Evolutionary conservation across 2,329 filamentous ascomycete species (phyloP), one percentile per base, ranked within the genome.

Genomic region (Trichoderma brevicompactum): DNA sequence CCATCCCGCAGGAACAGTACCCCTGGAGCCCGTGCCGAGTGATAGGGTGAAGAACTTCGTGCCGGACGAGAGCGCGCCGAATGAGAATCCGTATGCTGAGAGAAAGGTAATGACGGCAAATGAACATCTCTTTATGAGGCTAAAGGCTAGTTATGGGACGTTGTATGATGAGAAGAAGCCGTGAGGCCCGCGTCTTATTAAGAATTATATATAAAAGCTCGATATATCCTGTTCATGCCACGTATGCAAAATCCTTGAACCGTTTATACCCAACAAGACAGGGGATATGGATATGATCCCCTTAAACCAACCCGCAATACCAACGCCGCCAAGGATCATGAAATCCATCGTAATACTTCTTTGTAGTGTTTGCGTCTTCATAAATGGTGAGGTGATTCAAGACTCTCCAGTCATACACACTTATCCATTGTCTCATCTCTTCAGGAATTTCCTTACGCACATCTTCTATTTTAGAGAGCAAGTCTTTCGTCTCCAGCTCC

Each of bases 121-220:
- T 69, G 85, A 89, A 73, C 88, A 90, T 74, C 74, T 90, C 65
- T 80, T 83, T 69, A 87, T 86, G 80, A 79, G 87, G 63, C 75
- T 90, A 60, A 82, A 79, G 67, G 86, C 83, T 19, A 88, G 82
- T 8, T 90, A 90, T 72, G 72, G 83, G 8, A 78, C 81, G 23
- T 67, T 89, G 69, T 89, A 89, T 71, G 75, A 79, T 38, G 77
- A 81, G 23, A 74, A 79, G 61, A 44, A 65, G 32, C 8, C 63
- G 36, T 65, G 28, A 60, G 13, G 9, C 10, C 32, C 19, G 3
- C 32, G 12, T 54, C 13, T 64, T 34, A 59, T 44, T 52, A 41
- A 43, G 17, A 19, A 2, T 41, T 56, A 32, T 50, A 32, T 53
- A 9, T 55, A 34, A 7, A 66, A 15, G 23, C n/a, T 34, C 15